Conservation (phyloP, 768 basidiomycete genomes). For the Hericium rajendrae region DNA sequence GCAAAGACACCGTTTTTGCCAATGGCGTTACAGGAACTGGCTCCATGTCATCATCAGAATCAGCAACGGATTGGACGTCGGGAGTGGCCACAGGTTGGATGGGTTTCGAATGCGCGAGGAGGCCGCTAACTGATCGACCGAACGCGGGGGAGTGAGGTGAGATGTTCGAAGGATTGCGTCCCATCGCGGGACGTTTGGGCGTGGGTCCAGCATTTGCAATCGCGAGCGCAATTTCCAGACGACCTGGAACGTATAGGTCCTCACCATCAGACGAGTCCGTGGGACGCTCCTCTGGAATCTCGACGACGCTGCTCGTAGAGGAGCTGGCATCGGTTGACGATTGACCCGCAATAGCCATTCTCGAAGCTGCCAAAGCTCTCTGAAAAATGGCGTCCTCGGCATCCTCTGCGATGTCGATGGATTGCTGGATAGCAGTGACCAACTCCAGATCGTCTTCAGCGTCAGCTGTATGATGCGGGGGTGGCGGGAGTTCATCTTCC, state of each 20-base stretch:
- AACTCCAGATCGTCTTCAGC: constrained; percentile 49
- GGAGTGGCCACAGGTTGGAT: not conserved
- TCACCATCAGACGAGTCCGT: constrained; percentile 26
- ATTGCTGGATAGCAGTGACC: constrained; percentile 52
- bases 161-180: not conserved
- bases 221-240: constrained; percentile 58
- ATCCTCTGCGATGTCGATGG: constrained; percentile 35
- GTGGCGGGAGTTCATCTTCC: constrained; percentile 32
- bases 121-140: constrained; percentile 24
- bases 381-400: constrained; percentile 10
- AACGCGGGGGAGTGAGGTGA: constrained; percentile 22
- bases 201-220: constrained; percentile 50
- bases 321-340: constrained; percentile 7
- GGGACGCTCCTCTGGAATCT: not conserved
- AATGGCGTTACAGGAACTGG: not conserved
- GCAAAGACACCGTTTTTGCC: not conserved
- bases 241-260: constrained; percentile 41
- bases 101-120: not conserved
- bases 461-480: constrained; percentile 16
- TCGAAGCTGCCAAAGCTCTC: constrained; percentile 23
- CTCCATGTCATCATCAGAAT: not conserved
- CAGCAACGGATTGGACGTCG: constrained; percentile 6
- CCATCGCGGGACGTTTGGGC: constrained; percentile 13
- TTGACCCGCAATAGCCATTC: not conserved
- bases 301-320: not conserved